These are phyloP conservation scores for Dactylellina sp. DNA, from an alignment of 2,329 filamentous ascomycete genomes.

Conservation along the genomic window DNA sequence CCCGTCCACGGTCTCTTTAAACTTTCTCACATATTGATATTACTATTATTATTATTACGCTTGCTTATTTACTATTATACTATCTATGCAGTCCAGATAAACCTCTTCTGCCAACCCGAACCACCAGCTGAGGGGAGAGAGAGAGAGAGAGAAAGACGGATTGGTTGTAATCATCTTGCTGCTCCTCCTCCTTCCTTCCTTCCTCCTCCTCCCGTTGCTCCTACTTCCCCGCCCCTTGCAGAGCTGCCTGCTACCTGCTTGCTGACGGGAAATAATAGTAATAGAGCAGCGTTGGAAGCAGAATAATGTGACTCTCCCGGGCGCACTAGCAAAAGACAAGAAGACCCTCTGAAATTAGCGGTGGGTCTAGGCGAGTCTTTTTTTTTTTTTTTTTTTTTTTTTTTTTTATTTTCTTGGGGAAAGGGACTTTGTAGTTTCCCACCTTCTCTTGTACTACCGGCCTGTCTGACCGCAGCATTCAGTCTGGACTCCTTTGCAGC, in stretches of 20 bases:
- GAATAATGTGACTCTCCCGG: slow-evolving; percentile 24
- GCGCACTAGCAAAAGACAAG: slow-evolving; percentile 9
- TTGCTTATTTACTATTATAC: slow-evolving; percentile 8
- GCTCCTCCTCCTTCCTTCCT: too few species aligned
- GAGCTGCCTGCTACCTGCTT: too few species aligned
- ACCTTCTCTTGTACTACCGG: slow-evolving; percentile 17
- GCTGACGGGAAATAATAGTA: too few species aligned
- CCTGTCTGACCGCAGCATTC: slow-evolving; percentile 5
- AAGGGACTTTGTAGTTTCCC: too few species aligned
- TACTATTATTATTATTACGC: background rate
- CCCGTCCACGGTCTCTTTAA: slow-evolving; percentile 16
- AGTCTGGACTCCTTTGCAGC: slow-evolving; percentile 6
- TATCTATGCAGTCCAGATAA: too few species aligned
- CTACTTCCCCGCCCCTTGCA: too few species aligned
- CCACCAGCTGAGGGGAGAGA: too few species aligned
- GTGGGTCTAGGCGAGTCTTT: slow-evolving; percentile 55
- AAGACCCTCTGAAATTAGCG: background rate
- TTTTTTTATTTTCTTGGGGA: slow-evolving; percentile 2
- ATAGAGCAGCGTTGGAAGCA: too few species aligned
- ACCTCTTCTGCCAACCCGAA: too few species aligned
- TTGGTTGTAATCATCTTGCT: too few species aligned
- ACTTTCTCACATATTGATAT: slow-evolving; percentile 1
- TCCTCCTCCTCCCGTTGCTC: too few species aligned
- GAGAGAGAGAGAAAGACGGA: too few species aligned
- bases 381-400: slow-evolving; percentile 6